A percentile compares a stretch with the other conserved stretches of the same genome.
Conservation (phyloP, 2,329 filamentous ascomycete species). For the Talaromyces amestolkiae region DNA sequence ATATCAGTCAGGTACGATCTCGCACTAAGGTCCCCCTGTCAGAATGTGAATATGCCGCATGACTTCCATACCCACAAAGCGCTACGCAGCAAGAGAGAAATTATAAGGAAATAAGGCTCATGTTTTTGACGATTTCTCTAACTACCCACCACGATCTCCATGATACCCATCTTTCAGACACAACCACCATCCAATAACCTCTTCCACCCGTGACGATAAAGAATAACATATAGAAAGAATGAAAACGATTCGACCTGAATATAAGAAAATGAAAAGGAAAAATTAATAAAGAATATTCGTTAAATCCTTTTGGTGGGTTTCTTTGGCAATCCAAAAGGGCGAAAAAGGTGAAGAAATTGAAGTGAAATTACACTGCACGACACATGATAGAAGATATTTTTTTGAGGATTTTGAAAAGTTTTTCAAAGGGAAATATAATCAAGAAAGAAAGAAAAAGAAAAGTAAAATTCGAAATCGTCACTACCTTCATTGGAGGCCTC, state of each 20-base stretch:
- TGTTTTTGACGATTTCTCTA: background rate
- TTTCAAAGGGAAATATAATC: background rate
- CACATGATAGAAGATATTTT: background rate
- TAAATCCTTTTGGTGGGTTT: constrained; percentile 6
- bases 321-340: constrained; percentile 1
- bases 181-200: constrained; percentile 3
- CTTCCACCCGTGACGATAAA: background rate
- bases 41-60: background rate
- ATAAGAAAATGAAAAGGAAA: background rate
- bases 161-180: background rate
- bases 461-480: constrained; percentile 11
- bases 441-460: background rate
- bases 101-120: background rate
- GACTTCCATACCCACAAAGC: background rate
- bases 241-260: background rate
- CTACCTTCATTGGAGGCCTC: background rate
- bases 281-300: constrained; percentile 2
- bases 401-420: background rate
- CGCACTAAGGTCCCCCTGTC: too few species aligned
- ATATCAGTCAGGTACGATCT: background rate
- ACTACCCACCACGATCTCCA: background rate
- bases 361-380: constrained; percentile 5
- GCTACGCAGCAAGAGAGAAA: background rate
- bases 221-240: background rate
- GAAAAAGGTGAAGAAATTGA: background rate